Percentiles rank a stretch among this genome's conserved stretches.
Conservation (phyloP, 78 protist species). For the Dictyostelium citrinum region DNA sequence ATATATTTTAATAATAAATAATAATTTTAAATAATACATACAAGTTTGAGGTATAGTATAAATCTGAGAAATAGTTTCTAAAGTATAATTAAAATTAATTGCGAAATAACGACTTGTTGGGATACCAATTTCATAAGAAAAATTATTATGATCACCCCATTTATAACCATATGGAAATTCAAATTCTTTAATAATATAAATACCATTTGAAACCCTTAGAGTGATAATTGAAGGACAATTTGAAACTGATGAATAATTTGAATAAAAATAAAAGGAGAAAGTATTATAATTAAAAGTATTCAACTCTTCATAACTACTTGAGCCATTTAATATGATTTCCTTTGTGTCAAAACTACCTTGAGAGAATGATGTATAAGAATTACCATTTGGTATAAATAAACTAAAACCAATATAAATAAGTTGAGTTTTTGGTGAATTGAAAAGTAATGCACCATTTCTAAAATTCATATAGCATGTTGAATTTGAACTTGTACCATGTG, state of each 20-base stretch:
- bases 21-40: no score
- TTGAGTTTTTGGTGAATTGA: background rate
- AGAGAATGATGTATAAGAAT: background rate
- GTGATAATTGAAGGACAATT: background rate
- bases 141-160: background rate
- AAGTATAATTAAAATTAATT: background rate
- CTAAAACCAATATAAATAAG: background rate
- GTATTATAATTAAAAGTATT: background rate
- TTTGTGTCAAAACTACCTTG: background rate
- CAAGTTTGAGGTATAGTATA: no score
- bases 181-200: background rate
- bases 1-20: no score
- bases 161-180: background rate
- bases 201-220: background rate
- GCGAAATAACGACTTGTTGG: background rate
- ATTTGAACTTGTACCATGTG: background rate
- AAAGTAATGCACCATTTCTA: background rate
- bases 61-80: background rate
- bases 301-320: background rate
- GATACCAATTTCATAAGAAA: background rate
- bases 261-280: background rate
- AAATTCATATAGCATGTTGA: background rate
- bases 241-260: background rate
- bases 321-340: background rate
- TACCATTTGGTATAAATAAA: background rate